A percentile compares a stretch with the other conserved stretches of the same genome.
These are phyloP conservation scores for Blastobotrys terrestris DNA, from an alignment of 805 yeast genomes.

Conservation along the genomic window DNA sequence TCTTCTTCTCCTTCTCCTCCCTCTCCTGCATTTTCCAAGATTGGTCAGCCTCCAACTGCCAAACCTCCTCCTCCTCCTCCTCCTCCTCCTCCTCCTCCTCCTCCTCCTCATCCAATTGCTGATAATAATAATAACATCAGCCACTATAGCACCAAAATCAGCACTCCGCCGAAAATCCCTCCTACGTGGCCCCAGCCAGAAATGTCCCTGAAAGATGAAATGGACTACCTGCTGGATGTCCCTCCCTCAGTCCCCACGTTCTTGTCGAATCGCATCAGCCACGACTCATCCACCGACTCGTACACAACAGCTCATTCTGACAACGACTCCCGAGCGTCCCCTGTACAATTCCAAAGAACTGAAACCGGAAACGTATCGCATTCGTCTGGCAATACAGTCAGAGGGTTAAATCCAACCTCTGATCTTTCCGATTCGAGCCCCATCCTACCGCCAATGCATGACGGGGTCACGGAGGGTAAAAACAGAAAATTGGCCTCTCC, in stretches of 20 bases:
- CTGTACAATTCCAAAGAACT: background rate
- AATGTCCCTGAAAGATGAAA: conserved; percentile 5
- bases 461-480: background rate
- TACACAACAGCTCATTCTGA: conserved; percentile 14
- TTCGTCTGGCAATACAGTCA: background rate
- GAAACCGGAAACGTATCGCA: background rate
- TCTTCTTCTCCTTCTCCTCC: background rate
- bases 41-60: background rate
- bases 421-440: background rate
- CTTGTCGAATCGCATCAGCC: conserved; percentile 1
- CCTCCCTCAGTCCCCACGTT: conserved; percentile 5
- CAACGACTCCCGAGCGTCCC: background rate
- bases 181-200: background rate
- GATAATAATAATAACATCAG: conserved; percentile 1
- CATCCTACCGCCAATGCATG: background rate
- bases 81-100: conserved; percentile 7
- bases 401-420: background rate
- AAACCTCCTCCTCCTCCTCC: conserved; percentile 5
- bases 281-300: conserved; percentile 17
- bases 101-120: conserved; percentile 1
- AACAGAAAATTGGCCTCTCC: background rate
- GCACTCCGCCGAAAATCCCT: background rate
- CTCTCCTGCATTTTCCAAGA: background rate
- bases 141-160: background rate
- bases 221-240: conserved; percentile 2